These are phyloP conservation scores for Coriolopsis trogii DNA, from an alignment of 1,284 basidiomycete species.

Conservation along the genomic window DNA sequence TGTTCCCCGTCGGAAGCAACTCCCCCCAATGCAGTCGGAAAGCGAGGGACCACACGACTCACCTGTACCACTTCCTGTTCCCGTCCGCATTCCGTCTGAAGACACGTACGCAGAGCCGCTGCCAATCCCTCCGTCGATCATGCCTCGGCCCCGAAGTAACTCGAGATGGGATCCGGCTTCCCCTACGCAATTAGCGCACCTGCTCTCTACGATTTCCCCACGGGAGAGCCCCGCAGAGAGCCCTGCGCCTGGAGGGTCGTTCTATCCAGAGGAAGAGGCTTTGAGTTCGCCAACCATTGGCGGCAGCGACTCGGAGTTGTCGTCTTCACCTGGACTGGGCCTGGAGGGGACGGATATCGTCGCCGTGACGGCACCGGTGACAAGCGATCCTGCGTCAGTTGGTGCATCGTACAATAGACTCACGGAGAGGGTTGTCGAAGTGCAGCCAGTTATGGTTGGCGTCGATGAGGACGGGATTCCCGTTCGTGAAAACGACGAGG, in stretches of 20 bases:
- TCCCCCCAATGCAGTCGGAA: constrained; percentile 12
- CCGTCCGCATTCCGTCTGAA: constrained; percentile 22
- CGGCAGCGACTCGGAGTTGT: constrained; percentile 29
- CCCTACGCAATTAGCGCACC: constrained; percentile 31
- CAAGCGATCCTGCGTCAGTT: no score
- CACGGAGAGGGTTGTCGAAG: neutral
- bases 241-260: constrained; percentile 16
- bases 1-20: constrained; percentile 33
- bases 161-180: constrained; percentile 37
- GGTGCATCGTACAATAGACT: no score
- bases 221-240: constrained; percentile 28
- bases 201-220: constrained; percentile 34
- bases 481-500: constrained; percentile 11
- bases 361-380: constrained; percentile 2
- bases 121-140: constrained; percentile 26
- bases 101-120: constrained; percentile 29
- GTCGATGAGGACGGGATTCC: neutral
- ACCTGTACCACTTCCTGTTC: constrained; percentile 27
- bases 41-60: constrained; percentile 19
- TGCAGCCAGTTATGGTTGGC: neutral
- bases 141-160: constrained; percentile 23
- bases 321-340: constrained; percentile 19
- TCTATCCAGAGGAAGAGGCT: constrained; percentile 17
- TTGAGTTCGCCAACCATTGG: constrained; percentile 27
- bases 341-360: constrained; percentile 7